Conservation (phyloP, 441 rosid genomes). For the Codiaeum variegatum region DNA sequence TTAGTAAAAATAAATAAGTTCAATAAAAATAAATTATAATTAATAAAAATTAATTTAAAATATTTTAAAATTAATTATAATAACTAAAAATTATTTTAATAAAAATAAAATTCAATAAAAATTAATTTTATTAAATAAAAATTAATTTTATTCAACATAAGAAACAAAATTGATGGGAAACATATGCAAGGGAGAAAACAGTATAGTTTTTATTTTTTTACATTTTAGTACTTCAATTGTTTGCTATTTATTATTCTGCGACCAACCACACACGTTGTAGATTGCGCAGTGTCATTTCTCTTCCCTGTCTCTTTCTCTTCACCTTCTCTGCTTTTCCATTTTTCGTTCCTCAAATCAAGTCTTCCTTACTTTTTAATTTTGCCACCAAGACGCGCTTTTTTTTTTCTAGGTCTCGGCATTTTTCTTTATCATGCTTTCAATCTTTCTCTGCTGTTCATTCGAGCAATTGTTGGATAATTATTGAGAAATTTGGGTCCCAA, state of each 20-base stretch:
- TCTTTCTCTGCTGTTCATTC: conserved; percentile 1
- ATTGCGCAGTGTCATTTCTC: not conserved
- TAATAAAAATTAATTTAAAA: no score
- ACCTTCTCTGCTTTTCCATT: not conserved
- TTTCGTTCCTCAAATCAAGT: not conserved
- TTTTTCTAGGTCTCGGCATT: not conserved
- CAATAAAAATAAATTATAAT: no score
- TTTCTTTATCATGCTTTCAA: not conserved
- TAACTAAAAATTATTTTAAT: no score
- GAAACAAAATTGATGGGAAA: no score
- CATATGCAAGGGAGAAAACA: no score
- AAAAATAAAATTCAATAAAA: no score
- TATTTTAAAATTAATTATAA: no score
- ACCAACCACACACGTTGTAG: conserved; percentile 3
- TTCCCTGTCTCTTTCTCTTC: not conserved
- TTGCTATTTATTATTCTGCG: not conserved
- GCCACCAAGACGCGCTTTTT: conserved; percentile 1
- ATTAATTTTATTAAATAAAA: no score
- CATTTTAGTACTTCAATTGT: not conserved
- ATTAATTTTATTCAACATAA: no score
- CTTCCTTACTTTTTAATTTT: not conserved
- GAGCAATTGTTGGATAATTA: conserved; percentile 10
- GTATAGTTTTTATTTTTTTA: not conserved
- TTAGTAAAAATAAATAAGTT: no score
- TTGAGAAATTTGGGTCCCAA: conserved; percentile 12